Evolutionary conservation across 495 filamentous ascomycete species (phyloP).

Genomic region (Aspergillus carlsbadensis): DNA sequence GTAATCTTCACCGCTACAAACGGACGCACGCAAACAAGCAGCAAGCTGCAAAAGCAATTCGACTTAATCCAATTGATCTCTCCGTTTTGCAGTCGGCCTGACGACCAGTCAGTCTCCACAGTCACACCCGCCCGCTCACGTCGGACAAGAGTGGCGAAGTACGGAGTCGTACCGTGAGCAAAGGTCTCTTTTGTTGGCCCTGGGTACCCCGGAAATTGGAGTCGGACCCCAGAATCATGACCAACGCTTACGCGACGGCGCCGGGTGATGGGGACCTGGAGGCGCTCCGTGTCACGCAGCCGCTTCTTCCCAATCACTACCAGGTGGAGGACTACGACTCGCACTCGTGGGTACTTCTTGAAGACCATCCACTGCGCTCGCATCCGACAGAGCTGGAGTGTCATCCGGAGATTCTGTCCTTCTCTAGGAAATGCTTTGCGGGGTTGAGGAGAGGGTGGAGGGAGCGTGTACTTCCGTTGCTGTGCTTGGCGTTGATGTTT

Average conservation of each 20-base stretch:
- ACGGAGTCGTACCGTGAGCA: neutral
- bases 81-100: no score
- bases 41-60: neutral
- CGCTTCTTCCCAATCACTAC: conserved; percentile 1
- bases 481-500: conserved; percentile 31
- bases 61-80: neutral
- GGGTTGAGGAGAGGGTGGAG: conserved; percentile 21
- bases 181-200: neutral
- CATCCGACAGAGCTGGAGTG: conserved; percentile 31
- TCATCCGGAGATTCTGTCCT: conserved; percentile 26
- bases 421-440: conserved; percentile 17
- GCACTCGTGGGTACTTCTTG: conserved; percentile 32
- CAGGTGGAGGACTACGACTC: conserved; percentile 27
- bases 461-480: conserved; percentile 23
- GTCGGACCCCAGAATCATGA: neutral
- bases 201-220: no score
- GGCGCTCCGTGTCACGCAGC: conserved; percentile 1
- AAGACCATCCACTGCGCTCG: conserved; percentile 42
- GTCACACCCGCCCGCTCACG: conserved; percentile 3
- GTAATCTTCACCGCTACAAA: conserved; percentile 13
- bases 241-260: neutral
- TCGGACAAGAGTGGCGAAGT: neutral
- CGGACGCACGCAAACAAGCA: no score
- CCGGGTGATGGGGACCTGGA: neutral
- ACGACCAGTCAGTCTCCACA: conserved; percentile 1